Conservation (phyloP, 106 monocot species). For the Dendrobium huoshanense region DNA sequence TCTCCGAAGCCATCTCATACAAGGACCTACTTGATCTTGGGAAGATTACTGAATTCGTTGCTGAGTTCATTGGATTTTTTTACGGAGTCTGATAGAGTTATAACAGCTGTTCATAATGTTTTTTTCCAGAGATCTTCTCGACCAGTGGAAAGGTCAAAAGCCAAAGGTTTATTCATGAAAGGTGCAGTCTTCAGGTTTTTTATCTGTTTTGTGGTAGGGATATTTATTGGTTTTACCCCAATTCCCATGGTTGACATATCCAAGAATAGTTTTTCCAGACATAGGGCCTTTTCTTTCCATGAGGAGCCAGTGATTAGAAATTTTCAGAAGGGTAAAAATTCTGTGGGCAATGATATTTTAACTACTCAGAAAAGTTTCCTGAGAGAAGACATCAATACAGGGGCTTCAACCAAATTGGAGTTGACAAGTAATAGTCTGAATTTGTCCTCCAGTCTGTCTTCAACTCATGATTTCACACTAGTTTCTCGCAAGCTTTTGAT, state of each 20-base stretch:
- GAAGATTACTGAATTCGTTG: slow-evolving; percentile 30
- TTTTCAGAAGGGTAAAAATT: neutral
- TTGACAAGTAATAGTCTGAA: slow-evolving; percentile 13
- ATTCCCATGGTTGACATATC: slow-evolving; percentile 41
- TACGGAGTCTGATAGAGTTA: slow-evolving; percentile 10
- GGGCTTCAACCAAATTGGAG: slow-evolving; percentile 8
- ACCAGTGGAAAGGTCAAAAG: slow-evolving; percentile 29
- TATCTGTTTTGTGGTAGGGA: slow-evolving; percentile 52
- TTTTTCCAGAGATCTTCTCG: slow-evolving; percentile 22
- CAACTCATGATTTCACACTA: slow-evolving; percentile 14
- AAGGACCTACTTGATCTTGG: slow-evolving; percentile 24
- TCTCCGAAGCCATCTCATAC: slow-evolving; percentile 33
- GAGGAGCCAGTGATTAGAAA: slow-evolving; percentile 15
- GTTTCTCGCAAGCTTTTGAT: slow-evolving; percentile 47
- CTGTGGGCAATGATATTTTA: slow-evolving; percentile 8
- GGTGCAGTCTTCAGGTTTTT: slow-evolving; percentile 24
- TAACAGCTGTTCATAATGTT: slow-evolving; percentile 14
- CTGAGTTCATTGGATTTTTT: slow-evolving; percentile 14
- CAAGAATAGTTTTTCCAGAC: slow-evolving; percentile 21
- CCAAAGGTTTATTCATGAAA: slow-evolving; percentile 27
- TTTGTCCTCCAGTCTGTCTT: neutral
- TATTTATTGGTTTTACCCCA: slow-evolving; percentile 44
- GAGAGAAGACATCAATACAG: slow-evolving; percentile 4
- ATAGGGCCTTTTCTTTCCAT: slow-evolving; percentile 33
- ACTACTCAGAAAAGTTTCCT: neutral